Base-by-base conservation (phyloP, 345 rosid genomes). In the Lagerstroemia speciosa region DNA sequence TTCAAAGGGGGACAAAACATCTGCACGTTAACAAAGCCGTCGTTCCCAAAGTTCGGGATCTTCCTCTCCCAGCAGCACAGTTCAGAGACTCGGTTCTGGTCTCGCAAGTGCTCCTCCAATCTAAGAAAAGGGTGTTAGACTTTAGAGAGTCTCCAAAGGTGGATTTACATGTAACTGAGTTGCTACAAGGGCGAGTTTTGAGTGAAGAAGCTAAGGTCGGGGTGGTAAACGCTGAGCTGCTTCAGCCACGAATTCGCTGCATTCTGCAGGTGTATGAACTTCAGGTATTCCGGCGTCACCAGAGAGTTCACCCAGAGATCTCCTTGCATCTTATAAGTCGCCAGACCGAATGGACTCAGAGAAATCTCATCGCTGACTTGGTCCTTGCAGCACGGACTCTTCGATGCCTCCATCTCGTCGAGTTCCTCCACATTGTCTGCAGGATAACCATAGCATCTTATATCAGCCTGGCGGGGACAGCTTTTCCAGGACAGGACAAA, bases 191-290 rank as follows among this genome's bases (percentile, higher is more conserved):
- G 60, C 41, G 68, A 72, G 79, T 73, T 75, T 75, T 62, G 68
- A 31, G 75, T 64, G 74, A 89, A 86, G 69, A 79, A 86, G 78
- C 62, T 76, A 34, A 77, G 76, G 80, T 91, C 97, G 60, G 83
- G 87, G 81, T 89, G 93, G 72, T 82, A 76, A 67, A 83, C 81
- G 27, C 78, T 72, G 9, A 91, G 85, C 81, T 91, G 95, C 79
- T 89, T 91, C 82, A 89, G 64, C 95, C 97, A 91, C 16, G 97
- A 91, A 71, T 81, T 87, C 4, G 95, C 97, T 11, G 87, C 95
- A 7, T 80, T 75, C 1, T 71, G 57, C 17, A 89, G 95, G 65
- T 73, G 71, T 43, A 29, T 61, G 26, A 86, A 12, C 66, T 79
- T 77, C 64, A 82, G 81, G 57, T 76, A 73, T 61, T 87, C 97